Evolutionary conservation across 2,329 filamentous ascomycete genomes (phyloP), one percentile per base, ranked within the genome.

Genomic region (Diplodia intermedia): DNA sequence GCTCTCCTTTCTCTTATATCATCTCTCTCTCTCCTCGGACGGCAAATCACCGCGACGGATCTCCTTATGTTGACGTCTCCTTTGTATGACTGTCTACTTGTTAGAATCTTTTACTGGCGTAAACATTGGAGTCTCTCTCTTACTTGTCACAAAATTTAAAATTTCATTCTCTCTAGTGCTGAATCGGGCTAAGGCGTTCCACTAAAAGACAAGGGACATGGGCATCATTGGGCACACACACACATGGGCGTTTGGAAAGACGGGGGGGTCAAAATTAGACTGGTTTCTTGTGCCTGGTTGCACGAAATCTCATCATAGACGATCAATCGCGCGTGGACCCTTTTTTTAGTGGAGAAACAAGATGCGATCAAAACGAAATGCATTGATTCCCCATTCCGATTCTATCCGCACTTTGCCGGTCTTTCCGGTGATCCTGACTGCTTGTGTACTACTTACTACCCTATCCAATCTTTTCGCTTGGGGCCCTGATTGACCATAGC

Each of bases 1-100:
- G 18, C 65, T 55, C 38, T 54, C 62, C 38, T 55, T 54, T 55
- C 7, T 43, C 62, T 12, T 65, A 33, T n/a, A 20, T 47, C 33
- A 33, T 43, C 5, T 20, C 36, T 15, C 18, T 43, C 4, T 20
- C 36, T 18, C 14, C 56, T 31, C 26, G 7, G 11, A 1, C 20
- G 31, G 15, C n/a, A n/a, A 33, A 15, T 15, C 47, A 63, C 40
- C n/a, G 26, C 36, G 43, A 63, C 60, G 43, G 31, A 63, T 52
- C 31, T 63, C 60, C 60, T 52, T 63, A 5, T 52, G 23, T 50
- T 20, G 15, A 4, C 18, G 12, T 65, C 15, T 53, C 62, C 50
- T 65, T 55, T 65, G 62, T 65, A 15, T 47, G 36, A 20, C 33
- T 31, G 43, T 33, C 9, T 55, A 9, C 47, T 29, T 38, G 40